Conservation (phyloP, 805 yeast genomes). For the Soucietia sequanensis region DNA sequence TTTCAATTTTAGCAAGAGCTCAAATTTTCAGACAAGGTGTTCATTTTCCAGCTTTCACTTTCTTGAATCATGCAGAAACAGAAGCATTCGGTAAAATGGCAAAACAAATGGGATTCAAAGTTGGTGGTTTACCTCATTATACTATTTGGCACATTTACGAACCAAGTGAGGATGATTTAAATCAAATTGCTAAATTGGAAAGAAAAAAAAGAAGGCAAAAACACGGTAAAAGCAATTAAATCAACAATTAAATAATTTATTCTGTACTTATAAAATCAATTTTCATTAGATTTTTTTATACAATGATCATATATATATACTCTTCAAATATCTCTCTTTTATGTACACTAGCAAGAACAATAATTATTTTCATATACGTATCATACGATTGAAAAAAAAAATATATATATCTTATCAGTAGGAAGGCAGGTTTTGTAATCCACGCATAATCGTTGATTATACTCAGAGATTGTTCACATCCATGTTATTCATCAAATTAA, state of each 20-base stretch:
- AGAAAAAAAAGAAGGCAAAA: constrained; percentile 54
- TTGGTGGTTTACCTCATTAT: constrained; percentile 88
- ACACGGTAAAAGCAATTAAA: no score
- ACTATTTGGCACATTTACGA: constrained; percentile 90
- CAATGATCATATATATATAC: no score
- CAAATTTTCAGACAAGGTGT: constrained; percentile 73
- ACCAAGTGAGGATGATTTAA: constrained; percentile 81
- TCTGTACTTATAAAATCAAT: no score
- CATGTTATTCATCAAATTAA: constrained; percentile 42
- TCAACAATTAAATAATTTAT: no score
- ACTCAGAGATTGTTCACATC: constrained; percentile 55
- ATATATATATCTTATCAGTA: constrained; percentile 35
- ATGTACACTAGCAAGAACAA: no score
- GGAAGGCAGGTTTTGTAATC: constrained; percentile 53
- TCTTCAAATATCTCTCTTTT: no score
- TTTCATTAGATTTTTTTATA: no score
- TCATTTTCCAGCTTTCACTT: constrained; percentile 83
- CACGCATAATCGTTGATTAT: constrained; percentile 36
- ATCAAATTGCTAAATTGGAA: constrained; percentile 67
- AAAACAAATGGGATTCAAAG: constrained; percentile 71
- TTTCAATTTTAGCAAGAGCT: constrained; percentile 74
- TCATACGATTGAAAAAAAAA: constrained; percentile 8
- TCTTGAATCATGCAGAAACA: constrained; percentile 83
- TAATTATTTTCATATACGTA: no score
- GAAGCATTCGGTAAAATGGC: constrained; percentile 87